Base-by-base conservation (phyloP, 2,329 filamentous ascomycete genomes). In the Tolypocladium tropicale region DNA sequence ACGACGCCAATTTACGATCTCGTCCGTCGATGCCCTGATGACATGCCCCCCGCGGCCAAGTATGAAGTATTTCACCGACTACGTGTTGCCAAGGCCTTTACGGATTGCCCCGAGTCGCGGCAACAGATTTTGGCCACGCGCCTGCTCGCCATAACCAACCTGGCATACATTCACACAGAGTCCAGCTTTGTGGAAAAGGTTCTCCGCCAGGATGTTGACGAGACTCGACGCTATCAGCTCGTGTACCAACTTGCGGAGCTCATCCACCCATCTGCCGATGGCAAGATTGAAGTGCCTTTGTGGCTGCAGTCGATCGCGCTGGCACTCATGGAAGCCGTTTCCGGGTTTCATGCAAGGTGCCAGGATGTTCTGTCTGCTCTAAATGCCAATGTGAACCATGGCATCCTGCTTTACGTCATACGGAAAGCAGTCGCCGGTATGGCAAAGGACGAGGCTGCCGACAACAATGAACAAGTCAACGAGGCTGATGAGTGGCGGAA, bases 381-480 rank as follows among this genome's bases (percentile, higher is more conserved):
- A 46, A 95, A 91, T 65, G 90, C 95, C 55, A 96, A 93, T 63
- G 93, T 97, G 39, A 97, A 95, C 64, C 95, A 99, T 64, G 95
- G 94, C 16, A 88, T 97, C 33, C 79, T 99, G 49, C 87, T 97
- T 62, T 97, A 96, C 66, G 82, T 96, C 62, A 87, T 96, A 53
- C 84, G 93, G 56, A 96, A 95, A 71, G 89, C 91, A 11, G 89
- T 97, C 56, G 86, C 87, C 21, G 89, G 91, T 60, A 86, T 99
- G 74, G 84, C 80, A 56, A 76, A 76, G 21, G 78, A 84, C 57
- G 75, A 76, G 52, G 56, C 61, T 6, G 68, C 75, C 53, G 82
- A 86, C 55, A 73, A 77, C 57, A 77, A 83, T 41, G 78, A 81
- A 25, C 79, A 84, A 60, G 79, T 82, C 56, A 82, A 82, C n/a